Evolutionary conservation across 495 filamentous ascomycete genomes (phyloP).

Genomic region (Daldinia childiae): DNA sequence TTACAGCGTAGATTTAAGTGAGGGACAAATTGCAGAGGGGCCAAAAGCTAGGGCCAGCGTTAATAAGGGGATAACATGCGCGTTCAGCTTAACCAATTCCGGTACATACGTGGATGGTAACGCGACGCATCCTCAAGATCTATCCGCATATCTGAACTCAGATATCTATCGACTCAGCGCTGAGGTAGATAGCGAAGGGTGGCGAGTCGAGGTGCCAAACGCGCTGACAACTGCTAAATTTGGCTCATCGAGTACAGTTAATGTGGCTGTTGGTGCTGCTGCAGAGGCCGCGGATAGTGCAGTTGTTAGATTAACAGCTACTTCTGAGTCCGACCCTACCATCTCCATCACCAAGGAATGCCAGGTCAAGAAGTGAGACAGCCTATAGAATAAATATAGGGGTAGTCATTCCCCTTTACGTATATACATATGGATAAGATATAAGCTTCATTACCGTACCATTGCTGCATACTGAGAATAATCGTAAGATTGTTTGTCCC

Average conservation of each 20-base stretch:
- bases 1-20: slow-evolving; percentile 43
- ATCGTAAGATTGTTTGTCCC: not conserved
- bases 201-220: slow-evolving; percentile 52
- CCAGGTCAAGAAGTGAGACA: slow-evolving; percentile 35
- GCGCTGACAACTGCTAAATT: slow-evolving; percentile 45
- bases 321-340: slow-evolving; percentile 49
- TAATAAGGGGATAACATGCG: slow-evolving; percentile 43
- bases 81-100: slow-evolving; percentile 49
- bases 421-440: not conserved
- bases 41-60: slow-evolving; percentile 27
- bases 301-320: slow-evolving; percentile 50
- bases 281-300: slow-evolving; percentile 34
- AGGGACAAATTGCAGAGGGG: slow-evolving; percentile 35
- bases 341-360: slow-evolving; percentile 40
- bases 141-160: slow-evolving; percentile 40
- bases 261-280: slow-evolving; percentile 47
- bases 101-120: slow-evolving; percentile 34
- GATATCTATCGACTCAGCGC: slow-evolving; percentile 48
- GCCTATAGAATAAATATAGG: not conserved
- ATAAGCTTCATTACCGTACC: too few relatives aligned
- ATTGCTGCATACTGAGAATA: not conserved
- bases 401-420: too few relatives aligned
- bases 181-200: slow-evolving; percentile 45
- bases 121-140: slow-evolving; percentile 45
- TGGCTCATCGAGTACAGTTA: slow-evolving; percentile 40